These are phyloP conservation scores for Dryas octopetala DNA, from an alignment of 306 rosid genomes.

Conservation along the genomic window DNA sequence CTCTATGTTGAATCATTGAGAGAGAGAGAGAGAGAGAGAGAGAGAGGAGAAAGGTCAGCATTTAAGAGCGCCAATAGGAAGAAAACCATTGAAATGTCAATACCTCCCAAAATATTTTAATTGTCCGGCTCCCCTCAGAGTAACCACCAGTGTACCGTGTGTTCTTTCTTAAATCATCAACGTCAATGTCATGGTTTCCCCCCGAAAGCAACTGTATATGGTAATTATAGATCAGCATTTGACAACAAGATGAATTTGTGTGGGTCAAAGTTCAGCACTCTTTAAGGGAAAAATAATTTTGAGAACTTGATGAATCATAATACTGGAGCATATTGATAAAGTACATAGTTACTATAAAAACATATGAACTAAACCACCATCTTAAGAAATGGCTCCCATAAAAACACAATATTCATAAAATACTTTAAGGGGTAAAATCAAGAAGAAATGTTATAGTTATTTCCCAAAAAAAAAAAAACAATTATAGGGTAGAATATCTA, in stretches of 20 bases:
- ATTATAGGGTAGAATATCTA: not conserved
- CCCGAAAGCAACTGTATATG: slow-evolving; percentile 89
- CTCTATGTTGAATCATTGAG: not conserved
- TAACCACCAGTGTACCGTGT: slow-evolving; percentile 93
- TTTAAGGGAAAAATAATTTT: not conserved
- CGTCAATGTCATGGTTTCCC: slow-evolving; percentile 87
- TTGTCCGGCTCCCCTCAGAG: slow-evolving; percentile 76
- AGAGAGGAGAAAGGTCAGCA: not conserved
- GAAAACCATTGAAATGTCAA: not conserved
- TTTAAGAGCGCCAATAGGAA: not conserved
- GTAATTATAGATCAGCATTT: slow-evolving; percentile 34
- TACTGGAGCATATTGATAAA: not conserved
- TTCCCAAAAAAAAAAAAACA: not conserved
- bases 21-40: too few species aligned
- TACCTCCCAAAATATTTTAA: slow-evolving; percentile 97
- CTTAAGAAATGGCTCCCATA: too few species aligned
- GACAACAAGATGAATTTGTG: slow-evolving; percentile 25
- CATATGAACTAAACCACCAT: too few species aligned
- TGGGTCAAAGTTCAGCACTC: not conserved
- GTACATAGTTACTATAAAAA: not conserved
- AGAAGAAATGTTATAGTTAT: not conserved
- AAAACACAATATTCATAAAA: too few species aligned
- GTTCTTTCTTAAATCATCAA: slow-evolving; percentile 81
- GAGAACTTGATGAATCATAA: not conserved
- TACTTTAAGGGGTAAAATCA: not conserved